Percentiles rank a stretch among this genome's conserved stretches.
phyloP scores from a whole-genome alignment of 2,329 filamentous ascomycete genomes.

The Rhinocladiella mackenziei region DNA sequence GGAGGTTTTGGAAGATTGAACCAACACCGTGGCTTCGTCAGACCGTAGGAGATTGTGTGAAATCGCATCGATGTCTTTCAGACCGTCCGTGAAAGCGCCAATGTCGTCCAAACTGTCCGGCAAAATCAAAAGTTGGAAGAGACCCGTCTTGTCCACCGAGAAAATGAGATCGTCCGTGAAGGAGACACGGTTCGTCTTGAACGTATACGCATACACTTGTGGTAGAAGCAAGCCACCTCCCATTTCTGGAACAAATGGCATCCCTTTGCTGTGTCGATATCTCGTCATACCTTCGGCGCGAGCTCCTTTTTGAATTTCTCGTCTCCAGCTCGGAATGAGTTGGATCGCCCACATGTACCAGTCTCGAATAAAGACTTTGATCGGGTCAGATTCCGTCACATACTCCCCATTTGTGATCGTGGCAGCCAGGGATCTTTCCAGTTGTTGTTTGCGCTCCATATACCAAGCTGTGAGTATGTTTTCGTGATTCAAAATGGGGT shows the following conservation, averaged over 20 bases:
- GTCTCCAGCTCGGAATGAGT: conserved; percentile 33
- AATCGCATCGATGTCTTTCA: conserved; percentile 10
- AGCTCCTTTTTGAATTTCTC: conserved; percentile 32
- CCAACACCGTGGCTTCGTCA: conserved; percentile 21
- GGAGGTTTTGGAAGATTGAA: conserved; percentile 12
- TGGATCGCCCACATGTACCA: conserved; percentile 36
- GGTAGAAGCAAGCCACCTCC: conserved; percentile 35
- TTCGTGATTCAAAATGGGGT: conserved; percentile 26
- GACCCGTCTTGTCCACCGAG: conserved; percentile 26
- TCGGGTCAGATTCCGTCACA: conserved; percentile 31
- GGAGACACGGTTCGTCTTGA: conserved; percentile 17
- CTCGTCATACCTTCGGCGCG: conserved; percentile 34
- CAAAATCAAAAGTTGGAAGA: conserved; percentile 36
- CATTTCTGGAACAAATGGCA: conserved; percentile 34
- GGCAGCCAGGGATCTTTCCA: conserved; percentile 35
- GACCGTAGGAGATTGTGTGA: conserved; percentile 9
- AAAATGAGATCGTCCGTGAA: conserved; percentile 39
- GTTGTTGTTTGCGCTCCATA: conserved; percentile 38
- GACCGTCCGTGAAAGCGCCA: conserved; percentile 5
- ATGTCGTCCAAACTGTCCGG: conserved; percentile 19
- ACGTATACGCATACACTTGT: conserved; percentile 35
- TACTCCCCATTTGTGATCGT: conserved; percentile 37
- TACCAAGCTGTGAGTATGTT: conserved; percentile 35
- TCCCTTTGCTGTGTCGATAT: conserved; percentile 32
- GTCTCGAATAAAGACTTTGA: conserved; percentile 35